Conservation (phyloP, 495 filamentous ascomycete species). For the Hyaloscypha finlandica region DNA sequence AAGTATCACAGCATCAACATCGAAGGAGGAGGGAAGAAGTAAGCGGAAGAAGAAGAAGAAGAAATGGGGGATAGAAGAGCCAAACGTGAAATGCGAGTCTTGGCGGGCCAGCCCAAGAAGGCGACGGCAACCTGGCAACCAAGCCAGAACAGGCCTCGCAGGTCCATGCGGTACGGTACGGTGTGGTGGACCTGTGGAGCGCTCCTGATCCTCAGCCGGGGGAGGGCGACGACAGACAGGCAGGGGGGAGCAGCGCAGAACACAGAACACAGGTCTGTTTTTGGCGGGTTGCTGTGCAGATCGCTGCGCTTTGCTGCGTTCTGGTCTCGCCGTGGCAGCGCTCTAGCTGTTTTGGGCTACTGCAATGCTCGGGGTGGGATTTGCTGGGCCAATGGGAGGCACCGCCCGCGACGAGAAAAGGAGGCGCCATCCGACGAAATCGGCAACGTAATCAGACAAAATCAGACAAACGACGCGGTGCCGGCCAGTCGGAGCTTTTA, state of each 20-base stretch:
- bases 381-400: not conserved
- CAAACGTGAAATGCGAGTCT: slow-evolving; percentile 11
- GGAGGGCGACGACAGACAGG: not conserved
- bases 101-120: slow-evolving; percentile 1
- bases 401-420: not conserved
- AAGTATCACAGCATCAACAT: slow-evolving; percentile 47
- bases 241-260: not conserved
- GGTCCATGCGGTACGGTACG: too few relatives aligned
- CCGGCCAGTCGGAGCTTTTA: slow-evolving; percentile 10
- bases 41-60: slow-evolving; percentile 31
- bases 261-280: too few relatives aligned
- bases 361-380: not conserved
- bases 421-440: not conserved
- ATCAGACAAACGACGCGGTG: too few relatives aligned
- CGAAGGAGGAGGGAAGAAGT: slow-evolving; percentile 39
- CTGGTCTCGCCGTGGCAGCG: not conserved
- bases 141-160: too few relatives aligned
- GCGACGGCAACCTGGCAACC: too few relatives aligned
- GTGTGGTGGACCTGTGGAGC: too few relatives aligned
- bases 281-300: too few relatives aligned
- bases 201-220: not conserved
- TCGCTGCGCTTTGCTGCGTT: not conserved
- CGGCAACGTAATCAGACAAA: too few relatives aligned
- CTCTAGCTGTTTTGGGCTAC: not conserved
- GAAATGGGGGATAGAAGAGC: slow-evolving; percentile 19